These are phyloP conservation scores for Lasiodiplodia sp. DNA, from an alignment of 2,329 filamentous ascomycete genomes.

Conservation along the genomic window DNA sequence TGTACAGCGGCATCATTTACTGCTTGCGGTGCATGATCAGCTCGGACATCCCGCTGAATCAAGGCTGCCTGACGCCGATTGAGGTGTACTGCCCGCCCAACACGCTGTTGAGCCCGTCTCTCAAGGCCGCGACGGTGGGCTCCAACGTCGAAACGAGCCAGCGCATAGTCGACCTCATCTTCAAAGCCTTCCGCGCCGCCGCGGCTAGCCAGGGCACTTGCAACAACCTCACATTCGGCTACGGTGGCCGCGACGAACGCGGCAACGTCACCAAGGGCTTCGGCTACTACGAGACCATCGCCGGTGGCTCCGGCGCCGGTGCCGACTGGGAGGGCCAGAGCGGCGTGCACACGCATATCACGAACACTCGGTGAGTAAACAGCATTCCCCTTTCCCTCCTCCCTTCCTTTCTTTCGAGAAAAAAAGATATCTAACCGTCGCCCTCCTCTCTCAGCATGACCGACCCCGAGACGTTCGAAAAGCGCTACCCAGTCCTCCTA, in stretches of 20 bases:
- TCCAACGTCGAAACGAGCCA: constrained; percentile 34
- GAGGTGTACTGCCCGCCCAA: constrained; percentile 44
- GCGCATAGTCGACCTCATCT: constrained; percentile 37
- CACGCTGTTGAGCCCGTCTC: constrained; percentile 45
- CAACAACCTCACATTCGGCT: constrained; percentile 40
- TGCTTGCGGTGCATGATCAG: constrained; percentile 47
- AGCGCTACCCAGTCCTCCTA: constrained; percentile 73
- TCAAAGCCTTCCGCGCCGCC: constrained; percentile 34
- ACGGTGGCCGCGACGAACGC: constrained; percentile 32
- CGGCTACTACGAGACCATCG: constrained; percentile 83
- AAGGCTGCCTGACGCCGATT: constrained; percentile 49
- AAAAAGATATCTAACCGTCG: not conserved
- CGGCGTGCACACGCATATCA: constrained; percentile 78
- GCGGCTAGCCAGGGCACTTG: constrained; percentile 36
- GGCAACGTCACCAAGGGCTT: constrained; percentile 21
- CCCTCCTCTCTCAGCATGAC: constrained; percentile 66
- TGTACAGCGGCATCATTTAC: constrained; percentile 66
- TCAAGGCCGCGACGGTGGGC: constrained; percentile 42
- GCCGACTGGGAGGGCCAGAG: constrained; percentile 68
- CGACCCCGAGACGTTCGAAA: constrained; percentile 75
- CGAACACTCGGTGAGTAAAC: constrained; percentile 64
- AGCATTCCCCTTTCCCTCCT: not conserved
- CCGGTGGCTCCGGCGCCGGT: constrained; percentile 73
- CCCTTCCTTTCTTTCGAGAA: not conserved
- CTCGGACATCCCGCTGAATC: constrained; percentile 50